These are phyloP conservation scores for Neopestalotiopsis sp. DNA, from an alignment of 2,329 filamentous ascomycete species.

Conservation along the genomic window DNA sequence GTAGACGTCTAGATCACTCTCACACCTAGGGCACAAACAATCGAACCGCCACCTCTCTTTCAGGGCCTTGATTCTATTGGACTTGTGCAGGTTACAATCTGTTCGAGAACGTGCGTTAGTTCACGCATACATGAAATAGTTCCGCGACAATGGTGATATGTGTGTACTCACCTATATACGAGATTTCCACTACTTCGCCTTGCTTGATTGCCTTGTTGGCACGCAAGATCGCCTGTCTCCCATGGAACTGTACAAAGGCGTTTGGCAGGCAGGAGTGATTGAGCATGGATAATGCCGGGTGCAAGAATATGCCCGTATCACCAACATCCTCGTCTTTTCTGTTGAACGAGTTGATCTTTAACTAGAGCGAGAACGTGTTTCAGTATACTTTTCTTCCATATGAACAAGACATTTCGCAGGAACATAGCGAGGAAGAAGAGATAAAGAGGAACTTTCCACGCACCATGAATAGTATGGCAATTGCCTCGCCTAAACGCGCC, in stretches of 20 bases:
- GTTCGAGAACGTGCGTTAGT: neutral
- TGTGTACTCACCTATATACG: slow-evolving; percentile 58
- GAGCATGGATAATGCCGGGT: slow-evolving; percentile 61
- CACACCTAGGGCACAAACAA: slow-evolving; percentile 57
- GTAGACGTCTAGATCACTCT: slow-evolving; percentile 58
- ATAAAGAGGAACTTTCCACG: too few relatives aligned
- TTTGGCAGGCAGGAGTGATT: slow-evolving; percentile 70
- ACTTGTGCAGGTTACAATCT: slow-evolving; percentile 56
- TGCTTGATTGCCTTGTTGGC: slow-evolving; percentile 54
- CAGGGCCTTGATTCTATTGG: slow-evolving; percentile 49
- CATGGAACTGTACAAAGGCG: slow-evolving; percentile 61
- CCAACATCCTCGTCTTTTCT: slow-evolving; percentile 58
- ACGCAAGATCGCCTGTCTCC: slow-evolving; percentile 55
- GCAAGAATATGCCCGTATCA: slow-evolving; percentile 60
- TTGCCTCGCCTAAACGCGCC: neutral
- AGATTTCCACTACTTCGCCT: slow-evolving; percentile 65
- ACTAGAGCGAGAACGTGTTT: slow-evolving; percentile 47
- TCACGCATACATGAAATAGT: neutral
- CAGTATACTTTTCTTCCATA: neutral
- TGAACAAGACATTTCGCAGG: too few relatives aligned
- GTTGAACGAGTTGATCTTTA: slow-evolving; percentile 68
- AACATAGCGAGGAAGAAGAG: too few relatives aligned
- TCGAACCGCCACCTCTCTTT: slow-evolving; percentile 55
- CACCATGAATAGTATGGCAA: too few relatives aligned
- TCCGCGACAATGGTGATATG: neutral